Evolutionary conservation across 257 asterid genomes (phyloP), one percentile per base, ranked within the genome.

Genomic region (Solanum rostratum): DNA sequence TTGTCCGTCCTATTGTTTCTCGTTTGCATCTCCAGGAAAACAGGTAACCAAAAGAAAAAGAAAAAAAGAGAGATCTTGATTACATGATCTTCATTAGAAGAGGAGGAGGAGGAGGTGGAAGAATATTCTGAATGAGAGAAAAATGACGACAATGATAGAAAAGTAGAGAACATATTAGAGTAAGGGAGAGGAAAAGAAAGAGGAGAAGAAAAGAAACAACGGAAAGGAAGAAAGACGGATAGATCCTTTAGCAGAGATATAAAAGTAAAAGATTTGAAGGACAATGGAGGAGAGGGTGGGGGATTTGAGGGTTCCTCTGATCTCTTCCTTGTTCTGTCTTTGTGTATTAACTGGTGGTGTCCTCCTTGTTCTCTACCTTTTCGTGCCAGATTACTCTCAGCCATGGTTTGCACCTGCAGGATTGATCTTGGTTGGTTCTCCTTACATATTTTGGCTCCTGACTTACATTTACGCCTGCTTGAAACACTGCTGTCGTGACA

Each of bases 381-480:
- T 84, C 85, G 60, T 50, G 46, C 91, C 91, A 10, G 22, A 70
- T 30, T 4, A 54, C 7, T 86, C 91, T 5, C 69, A 66, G 52
- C 89, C 90, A 24, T 89, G 91, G 91, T 89, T 62, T 81, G 85
- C 88, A 11, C 13, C 73, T 29, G 89, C 57, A 10, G 90, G 90
- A 65, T 87, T 89, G 55, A 10, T 74, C 52, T 53, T 89, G 83
- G 86, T 89, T 8, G 90, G 90, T 18, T 59, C 63, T 4, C 91
- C 91, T 5, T 89, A 88, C 89, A 63, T 86, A 10, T 89, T 89
- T 39, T 89, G 91, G 91, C 11, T 87, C 57, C 60, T 89, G 30
- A 73, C 87, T 22, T 89, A 87, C 73, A 27, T 87, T 22, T 89
- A 89, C 87, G 62, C 91, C 14, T 86, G 87, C 87, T 13, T 63